Evolutionary conservation across 495 filamentous ascomycete genomes (phyloP).

Genomic region (Penicillium egyptiacum): DNA sequence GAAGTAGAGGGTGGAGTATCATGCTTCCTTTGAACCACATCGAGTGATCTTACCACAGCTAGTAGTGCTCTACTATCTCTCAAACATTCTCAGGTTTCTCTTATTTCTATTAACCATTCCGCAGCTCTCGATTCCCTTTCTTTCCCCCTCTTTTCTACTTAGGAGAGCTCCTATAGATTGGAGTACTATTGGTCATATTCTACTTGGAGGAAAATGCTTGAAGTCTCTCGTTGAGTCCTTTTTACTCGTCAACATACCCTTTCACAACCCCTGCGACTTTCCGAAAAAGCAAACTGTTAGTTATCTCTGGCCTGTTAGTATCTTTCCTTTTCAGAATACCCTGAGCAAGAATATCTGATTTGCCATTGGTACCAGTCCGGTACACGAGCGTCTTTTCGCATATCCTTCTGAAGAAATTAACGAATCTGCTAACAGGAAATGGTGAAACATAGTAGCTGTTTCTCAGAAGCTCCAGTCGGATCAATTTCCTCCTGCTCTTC

Average conservation of each 20-base stretch:
- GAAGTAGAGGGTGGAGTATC: slow-evolving; percentile 7
- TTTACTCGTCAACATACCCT: not conserved
- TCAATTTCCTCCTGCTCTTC: not conserved
- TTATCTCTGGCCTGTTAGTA: not conserved
- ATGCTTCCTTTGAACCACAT: slow-evolving; percentile 9
- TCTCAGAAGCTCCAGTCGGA: too few species aligned
- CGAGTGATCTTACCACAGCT: slow-evolving; percentile 7
- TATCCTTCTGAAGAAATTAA: not conserved
- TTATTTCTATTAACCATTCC: slow-evolving; percentile 11
- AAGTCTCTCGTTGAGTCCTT: slow-evolving; percentile 3
- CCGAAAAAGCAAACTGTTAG: not conserved
- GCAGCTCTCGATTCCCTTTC: slow-evolving; percentile 3
- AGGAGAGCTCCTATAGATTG: slow-evolving; percentile 2
- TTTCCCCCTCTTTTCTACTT: slow-evolving; percentile 2
- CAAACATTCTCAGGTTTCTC: slow-evolving; percentile 1
- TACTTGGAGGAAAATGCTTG: not conserved
- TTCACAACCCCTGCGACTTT: not conserved
- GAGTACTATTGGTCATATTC: slow-evolving; percentile 1
- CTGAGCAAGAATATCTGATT: not conserved
- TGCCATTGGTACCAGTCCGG: not conserved
- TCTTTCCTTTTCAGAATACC: not conserved
- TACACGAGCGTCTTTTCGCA: not conserved
- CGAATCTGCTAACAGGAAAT: not conserved
- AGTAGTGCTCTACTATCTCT: not conserved
- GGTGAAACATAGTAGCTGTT: slow-evolving; percentile 1